phyloP scores from a whole-genome alignment of 495 filamentous ascomycete species.

The Neohortaea acidophila region DNA sequence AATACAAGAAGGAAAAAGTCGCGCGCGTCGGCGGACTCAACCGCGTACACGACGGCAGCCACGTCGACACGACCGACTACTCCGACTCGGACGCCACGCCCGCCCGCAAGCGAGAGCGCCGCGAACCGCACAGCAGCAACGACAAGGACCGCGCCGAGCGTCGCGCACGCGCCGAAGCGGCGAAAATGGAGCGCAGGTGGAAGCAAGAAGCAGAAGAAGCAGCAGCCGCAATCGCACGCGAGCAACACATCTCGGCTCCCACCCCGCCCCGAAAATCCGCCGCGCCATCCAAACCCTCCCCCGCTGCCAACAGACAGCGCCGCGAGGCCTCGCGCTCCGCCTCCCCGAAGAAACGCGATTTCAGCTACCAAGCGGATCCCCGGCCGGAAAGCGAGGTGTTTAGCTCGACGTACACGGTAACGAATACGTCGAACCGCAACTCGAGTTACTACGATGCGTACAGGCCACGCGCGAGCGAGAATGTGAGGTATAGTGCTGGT shows the following conservation, averaged over 20 bases:
- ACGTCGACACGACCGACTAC: constrained; percentile 39
- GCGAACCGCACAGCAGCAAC: constrained; percentile 3
- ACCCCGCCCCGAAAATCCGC: constrained; percentile 5
- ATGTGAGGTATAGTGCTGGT: neutral
- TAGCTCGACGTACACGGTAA: constrained; percentile 14
- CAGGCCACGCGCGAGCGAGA: constrained; percentile 6
- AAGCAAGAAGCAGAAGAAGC: constrained; percentile 19
- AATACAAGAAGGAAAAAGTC: constrained; percentile 70
- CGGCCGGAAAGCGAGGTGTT: constrained; percentile 9
- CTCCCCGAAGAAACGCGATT: constrained; percentile 12
- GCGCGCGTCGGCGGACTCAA: constrained; percentile 80
- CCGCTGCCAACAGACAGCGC: constrained; percentile 1
- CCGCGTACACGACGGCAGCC: constrained; percentile 54
- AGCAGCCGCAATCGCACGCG: constrained; percentile 14
- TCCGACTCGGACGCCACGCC: constrained; percentile 23
- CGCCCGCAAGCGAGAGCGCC: constrained; percentile 1
- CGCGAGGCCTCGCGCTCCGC: constrained; percentile 5
- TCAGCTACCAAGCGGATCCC: neutral
- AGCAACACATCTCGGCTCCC: constrained; percentile 1
- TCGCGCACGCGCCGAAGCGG: constrained; percentile 15
- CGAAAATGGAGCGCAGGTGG: constrained; percentile 18
- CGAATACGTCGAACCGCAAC: constrained; percentile 1
- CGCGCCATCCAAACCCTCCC: constrained; percentile 8
- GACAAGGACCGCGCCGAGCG: constrained; percentile 13
- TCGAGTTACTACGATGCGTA: constrained; percentile 17